Percentiles rank a stretch among this genome's conserved stretches.
Evolutionary conservation across 208 protist genomes (phyloP).

Genomic region (Hexamita inflata): DNA sequence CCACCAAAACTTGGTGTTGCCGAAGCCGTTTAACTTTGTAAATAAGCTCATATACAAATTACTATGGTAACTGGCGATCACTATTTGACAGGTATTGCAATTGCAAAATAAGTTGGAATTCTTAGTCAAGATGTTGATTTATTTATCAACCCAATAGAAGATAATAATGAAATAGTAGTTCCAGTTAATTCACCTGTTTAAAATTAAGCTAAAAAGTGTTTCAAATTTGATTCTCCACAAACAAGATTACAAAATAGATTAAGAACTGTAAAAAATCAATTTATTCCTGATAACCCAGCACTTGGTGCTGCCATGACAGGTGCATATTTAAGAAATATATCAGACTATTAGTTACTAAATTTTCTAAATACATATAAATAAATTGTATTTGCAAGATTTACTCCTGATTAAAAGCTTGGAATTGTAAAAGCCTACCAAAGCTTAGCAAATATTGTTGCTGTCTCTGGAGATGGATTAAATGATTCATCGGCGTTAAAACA

Average conservation of each 20-base stretch:
- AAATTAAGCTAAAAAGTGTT: too few relatives aligned
- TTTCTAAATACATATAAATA: constrained; percentile 34
- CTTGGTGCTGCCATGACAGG: constrained; percentile 28
- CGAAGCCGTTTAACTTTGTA: constrained; percentile 54
- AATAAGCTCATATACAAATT: constrained; percentile 63
- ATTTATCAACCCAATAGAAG: constrained; percentile 28
- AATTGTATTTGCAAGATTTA: constrained; percentile 67
- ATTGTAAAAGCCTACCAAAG: constrained; percentile 47
- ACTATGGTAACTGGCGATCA: constrained; percentile 81
- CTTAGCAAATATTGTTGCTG: constrained; percentile 51
- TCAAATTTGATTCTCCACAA: too few relatives aligned
- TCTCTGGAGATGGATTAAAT: constrained; percentile 79
- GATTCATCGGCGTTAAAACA: constrained; percentile 76
- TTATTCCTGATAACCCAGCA: too few relatives aligned
- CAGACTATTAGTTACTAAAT: not conserved
- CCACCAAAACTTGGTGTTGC: constrained; percentile 60
- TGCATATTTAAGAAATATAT: not conserved
- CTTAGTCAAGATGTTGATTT: not conserved
- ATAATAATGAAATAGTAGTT: constrained; percentile 31
- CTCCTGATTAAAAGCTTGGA: constrained; percentile 63
- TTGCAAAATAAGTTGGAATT: constrained; percentile 62
- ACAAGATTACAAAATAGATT: too few relatives aligned
- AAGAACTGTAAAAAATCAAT: too few relatives aligned
- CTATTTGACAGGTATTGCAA: constrained; percentile 61
- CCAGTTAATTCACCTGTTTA: too few relatives aligned